Conservation (phyloP, 2,329 filamentous ascomycete genomes). For the Cephalotrichum gorgonifer region DNA sequence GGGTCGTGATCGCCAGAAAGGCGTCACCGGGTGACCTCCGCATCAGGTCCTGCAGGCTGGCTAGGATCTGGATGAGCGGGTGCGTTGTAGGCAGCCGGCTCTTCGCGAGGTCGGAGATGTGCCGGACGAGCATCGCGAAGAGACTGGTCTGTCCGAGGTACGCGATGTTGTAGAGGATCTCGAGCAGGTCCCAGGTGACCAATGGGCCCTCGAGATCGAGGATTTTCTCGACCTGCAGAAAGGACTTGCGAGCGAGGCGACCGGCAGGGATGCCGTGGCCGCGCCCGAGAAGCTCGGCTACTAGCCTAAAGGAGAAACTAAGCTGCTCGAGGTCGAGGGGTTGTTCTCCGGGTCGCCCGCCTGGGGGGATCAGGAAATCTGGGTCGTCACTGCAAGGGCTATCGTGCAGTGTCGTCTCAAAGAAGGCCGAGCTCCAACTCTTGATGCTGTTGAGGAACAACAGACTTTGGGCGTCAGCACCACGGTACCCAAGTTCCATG, state of each 20-base stretch:
- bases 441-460: conserved; percentile 7
- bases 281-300: conserved; percentile 8
- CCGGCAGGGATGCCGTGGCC: conserved; percentile 11
- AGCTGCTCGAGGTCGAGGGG: conserved; percentile 5
- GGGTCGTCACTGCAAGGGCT: background rate
- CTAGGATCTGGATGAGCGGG: background rate
- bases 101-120: conserved; percentile 7
- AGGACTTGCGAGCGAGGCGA: conserved; percentile 12
- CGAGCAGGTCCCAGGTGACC: conserved; percentile 9
- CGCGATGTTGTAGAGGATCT: conserved; percentile 8
- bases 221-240: conserved; percentile 11
- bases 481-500: background rate
- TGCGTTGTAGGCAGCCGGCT: background rate
- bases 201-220: conserved; percentile 9
- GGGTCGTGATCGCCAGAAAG: background rate
- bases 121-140: conserved; percentile 8
- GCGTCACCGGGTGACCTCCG: background rate
- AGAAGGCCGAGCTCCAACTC: conserved; percentile 6
- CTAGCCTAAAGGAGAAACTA: conserved; percentile 10
- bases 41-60: background rate
- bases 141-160: conserved; percentile 4
- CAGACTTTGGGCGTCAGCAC: background rate
- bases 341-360: background rate
- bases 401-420: background rate
- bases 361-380: background rate